Evolutionary conservation across 1,139 yeast genomes (phyloP).

Genomic region (Taphrina deformans): DNA sequence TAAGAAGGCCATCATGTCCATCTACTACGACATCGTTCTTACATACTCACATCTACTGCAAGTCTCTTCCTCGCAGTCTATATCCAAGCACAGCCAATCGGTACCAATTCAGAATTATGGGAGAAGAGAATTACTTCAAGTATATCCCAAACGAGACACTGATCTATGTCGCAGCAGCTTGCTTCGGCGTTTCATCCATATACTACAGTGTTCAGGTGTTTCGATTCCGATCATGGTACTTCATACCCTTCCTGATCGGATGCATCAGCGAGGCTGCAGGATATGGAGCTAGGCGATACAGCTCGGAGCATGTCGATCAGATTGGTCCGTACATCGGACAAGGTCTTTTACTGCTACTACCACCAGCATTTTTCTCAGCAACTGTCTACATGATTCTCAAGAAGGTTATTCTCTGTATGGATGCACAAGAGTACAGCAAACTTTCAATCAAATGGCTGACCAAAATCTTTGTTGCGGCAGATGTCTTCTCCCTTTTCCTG

Average conservation of each 20-base stretch:
- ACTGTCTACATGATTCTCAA: constrained; percentile 53
- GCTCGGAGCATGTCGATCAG: constrained; percentile 39
- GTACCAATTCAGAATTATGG: not conserved
- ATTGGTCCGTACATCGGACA: constrained; percentile 48
- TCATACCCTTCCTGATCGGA: constrained; percentile 41
- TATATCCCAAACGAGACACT: constrained; percentile 2
- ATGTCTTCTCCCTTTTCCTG: constrained; percentile 49
- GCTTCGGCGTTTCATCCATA: not conserved
- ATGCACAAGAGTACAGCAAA: constrained; percentile 44
- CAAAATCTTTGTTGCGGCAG: constrained; percentile 51
- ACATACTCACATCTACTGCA: not conserved
- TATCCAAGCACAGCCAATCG: not conserved
- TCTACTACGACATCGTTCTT: not conserved
- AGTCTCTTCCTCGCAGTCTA: not conserved
- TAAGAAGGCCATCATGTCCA: not conserved
- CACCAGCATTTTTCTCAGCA: constrained; percentile 53
- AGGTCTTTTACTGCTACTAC: constrained; percentile 47
- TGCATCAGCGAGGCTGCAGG: constrained; percentile 44
- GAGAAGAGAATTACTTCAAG: constrained; percentile 4
- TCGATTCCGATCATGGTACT: constrained; percentile 37
- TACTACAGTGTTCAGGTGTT: constrained; percentile 28
- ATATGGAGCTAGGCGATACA: constrained; percentile 46
- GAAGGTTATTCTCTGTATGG: constrained; percentile 44
- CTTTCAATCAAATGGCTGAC: constrained; percentile 47
- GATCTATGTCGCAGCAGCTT: not conserved